Conservation (phyloP, 257 asterid species). For the Gentiana straminea region DNA sequence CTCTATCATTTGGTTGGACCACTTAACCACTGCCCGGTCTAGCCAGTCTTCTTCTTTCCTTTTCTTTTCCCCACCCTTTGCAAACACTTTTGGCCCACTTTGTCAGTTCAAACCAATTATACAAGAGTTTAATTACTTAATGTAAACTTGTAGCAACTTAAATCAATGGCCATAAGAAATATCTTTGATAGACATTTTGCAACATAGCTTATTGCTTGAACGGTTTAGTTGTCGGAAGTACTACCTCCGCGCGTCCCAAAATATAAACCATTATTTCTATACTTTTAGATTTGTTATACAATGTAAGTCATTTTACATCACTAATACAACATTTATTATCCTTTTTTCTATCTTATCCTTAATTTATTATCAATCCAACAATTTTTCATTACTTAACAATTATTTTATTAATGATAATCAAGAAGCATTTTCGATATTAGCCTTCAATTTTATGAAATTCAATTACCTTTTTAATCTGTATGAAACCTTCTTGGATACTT, state of each 20-base stretch:
- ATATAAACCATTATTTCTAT: too few relatives aligned
- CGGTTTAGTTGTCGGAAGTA: neutral
- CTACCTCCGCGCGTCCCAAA: neutral
- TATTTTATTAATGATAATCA: too few relatives aligned
- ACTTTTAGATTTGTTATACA: too few relatives aligned
- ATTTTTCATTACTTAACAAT: too few relatives aligned
- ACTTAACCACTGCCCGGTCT: slow-evolving; percentile 28
- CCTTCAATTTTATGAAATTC: too few relatives aligned
- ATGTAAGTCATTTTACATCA: too few relatives aligned
- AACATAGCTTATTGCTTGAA: slow-evolving; percentile 11
- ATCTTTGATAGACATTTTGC: neutral
- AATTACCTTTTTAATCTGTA: too few relatives aligned
- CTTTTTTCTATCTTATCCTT: too few relatives aligned
- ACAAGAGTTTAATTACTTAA: slow-evolving; percentile 3
- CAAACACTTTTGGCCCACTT: slow-evolving; percentile 22
- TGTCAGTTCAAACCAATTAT: neutral
- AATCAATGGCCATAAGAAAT: slow-evolving; percentile 3
- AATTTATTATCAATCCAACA: too few relatives aligned
- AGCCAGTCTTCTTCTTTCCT: slow-evolving; percentile 19
- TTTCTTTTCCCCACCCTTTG: slow-evolving; percentile 15
- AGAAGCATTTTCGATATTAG: too few relatives aligned
- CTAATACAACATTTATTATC: too few relatives aligned
- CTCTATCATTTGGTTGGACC: slow-evolving; percentile 36
- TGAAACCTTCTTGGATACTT: too few relatives aligned
- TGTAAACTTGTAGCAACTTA: slow-evolving; percentile 16